phyloP scores from a whole-genome alignment of 495 filamentous ascomycete species.

The Aspergillus wentii region DNA sequence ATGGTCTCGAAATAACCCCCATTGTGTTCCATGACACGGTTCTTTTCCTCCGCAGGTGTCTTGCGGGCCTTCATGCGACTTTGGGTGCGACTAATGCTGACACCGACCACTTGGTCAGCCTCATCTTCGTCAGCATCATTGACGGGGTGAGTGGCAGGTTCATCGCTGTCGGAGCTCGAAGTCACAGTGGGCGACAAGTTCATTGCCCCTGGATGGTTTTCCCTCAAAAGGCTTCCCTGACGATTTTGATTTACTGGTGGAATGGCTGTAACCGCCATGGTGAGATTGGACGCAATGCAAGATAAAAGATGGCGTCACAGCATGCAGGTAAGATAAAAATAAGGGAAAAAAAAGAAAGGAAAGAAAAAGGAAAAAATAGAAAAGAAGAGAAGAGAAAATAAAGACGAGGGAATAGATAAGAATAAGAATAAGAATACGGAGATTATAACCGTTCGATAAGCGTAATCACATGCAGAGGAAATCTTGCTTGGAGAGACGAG shows the following conservation, averaged over 20 bases:
- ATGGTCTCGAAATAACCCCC: conserved; percentile 50
- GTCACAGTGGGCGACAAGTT: no score
- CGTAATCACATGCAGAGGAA: no score
- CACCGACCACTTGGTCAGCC: conserved; percentile 64
- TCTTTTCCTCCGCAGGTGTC: conserved; percentile 74
- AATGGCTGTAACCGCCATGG: background rate
- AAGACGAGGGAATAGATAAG: background rate
- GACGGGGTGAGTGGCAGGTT: conserved; percentile 7
- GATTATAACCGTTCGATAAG: background rate
- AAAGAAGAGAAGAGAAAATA: conserved; percentile 1
- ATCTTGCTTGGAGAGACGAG: background rate
- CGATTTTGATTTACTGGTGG: background rate
- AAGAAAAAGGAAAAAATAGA: conserved; percentile 1
- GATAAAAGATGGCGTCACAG: background rate
- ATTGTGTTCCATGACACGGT: conserved; percentile 55
- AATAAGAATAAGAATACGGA: background rate
- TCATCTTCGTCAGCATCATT: conserved; percentile 31
- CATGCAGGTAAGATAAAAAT: conserved; percentile 1
- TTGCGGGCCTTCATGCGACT: conserved; percentile 64
- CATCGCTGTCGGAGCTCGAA: conserved; percentile 39
- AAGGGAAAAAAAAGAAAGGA: background rate
- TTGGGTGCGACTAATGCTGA: conserved; percentile 70
- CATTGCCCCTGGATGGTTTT: no score
- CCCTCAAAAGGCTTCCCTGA: no score
- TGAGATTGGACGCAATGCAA: background rate